Conservation (phyloP, 2,329 filamentous ascomycete genomes). For the Aureobasidium sp. region DNA sequence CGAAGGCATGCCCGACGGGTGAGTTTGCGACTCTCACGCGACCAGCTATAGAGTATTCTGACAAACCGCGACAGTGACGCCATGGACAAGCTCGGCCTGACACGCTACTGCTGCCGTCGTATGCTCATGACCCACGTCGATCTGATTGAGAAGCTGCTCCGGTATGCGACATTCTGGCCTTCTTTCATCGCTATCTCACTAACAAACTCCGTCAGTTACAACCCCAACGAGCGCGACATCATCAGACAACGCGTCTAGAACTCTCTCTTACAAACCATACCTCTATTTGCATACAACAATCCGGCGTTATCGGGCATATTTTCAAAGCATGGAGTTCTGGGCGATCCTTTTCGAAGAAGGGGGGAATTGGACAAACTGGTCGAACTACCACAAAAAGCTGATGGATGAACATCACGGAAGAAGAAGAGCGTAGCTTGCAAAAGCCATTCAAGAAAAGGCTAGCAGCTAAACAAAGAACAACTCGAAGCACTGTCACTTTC, state of each 20-base stretch:
- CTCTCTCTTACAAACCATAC: neutral
- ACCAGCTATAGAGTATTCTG: neutral
- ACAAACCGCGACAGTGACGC: slow-evolving; percentile 74
- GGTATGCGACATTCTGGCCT: slow-evolving; percentile 59
- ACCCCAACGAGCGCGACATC: slow-evolving; percentile 42
- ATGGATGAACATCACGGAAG: neutral
- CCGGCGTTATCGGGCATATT: slow-evolving; percentile 8
- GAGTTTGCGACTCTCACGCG: neutral
- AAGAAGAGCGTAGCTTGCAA: neutral
- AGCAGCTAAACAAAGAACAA: neutral
- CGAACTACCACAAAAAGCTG: neutral
- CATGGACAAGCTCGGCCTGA: slow-evolving; percentile 94
- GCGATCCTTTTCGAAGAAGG: neutral
- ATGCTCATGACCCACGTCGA: slow-evolving; percentile 99
- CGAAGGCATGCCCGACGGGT: slow-evolving; percentile 58
- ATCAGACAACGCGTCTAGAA: slow-evolving; percentile 25
- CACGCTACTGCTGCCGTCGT: slow-evolving; percentile 97
- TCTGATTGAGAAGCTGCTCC: slow-evolving; percentile 97
- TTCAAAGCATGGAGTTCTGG: slow-evolving; percentile 17
- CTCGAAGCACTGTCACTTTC: neutral
- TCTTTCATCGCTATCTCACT: neutral
- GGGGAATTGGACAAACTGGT: no score
- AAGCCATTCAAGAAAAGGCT: neutral
- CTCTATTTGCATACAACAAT: slow-evolving; percentile 15
- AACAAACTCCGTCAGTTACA: slow-evolving; percentile 32